Percentiles rank a stretch among this genome's conserved stretches.
Conservation (phyloP, 2,329 filamentous ascomycete genomes). For the Fusarium sp. region DNA sequence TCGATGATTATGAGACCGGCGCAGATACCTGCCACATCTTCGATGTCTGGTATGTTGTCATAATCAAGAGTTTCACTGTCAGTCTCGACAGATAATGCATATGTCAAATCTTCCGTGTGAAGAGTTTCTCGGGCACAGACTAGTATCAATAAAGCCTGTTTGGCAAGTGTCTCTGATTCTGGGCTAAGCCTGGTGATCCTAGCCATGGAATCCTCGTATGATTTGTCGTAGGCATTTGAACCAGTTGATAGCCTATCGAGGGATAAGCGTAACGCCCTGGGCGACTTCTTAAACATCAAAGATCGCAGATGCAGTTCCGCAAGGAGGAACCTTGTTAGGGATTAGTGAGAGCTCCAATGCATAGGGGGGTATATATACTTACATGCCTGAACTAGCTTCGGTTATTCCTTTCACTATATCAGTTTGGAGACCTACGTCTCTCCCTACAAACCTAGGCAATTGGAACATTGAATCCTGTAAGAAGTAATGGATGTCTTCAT, state of each 20-base stretch:
- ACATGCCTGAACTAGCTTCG: not conserved
- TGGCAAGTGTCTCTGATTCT: not conserved
- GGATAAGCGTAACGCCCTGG: rapidly evolving
- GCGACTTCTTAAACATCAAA: not conserved
- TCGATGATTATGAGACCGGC: not conserved
- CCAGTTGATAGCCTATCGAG: rapidly evolving
- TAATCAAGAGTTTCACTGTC: not conserved
- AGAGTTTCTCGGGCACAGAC: not conserved
- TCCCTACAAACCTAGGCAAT: not conserved
- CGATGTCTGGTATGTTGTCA: not conserved
- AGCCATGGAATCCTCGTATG: not conserved
- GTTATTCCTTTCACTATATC: not conserved
- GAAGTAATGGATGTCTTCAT: not conserved
- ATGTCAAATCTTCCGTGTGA: not conserved
- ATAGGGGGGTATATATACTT: too few relatives aligned
- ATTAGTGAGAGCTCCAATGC: too few relatives aligned
- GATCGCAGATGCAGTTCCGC: not conserved
- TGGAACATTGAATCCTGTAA: not conserved
- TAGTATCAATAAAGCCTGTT: not conserved
- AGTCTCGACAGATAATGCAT: not conserved
- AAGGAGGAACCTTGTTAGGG: not conserved
- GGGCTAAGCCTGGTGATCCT: rapidly evolving
- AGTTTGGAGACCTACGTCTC: rapidly evolving
- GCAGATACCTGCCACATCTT: not conserved
- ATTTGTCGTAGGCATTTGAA: not conserved